A percentile compares a stretch with the other conserved stretches of the same genome.
Evolutionary conservation across 768 basidiomycete genomes (phyloP).

Genomic region (Auricularia cornea): DNA sequence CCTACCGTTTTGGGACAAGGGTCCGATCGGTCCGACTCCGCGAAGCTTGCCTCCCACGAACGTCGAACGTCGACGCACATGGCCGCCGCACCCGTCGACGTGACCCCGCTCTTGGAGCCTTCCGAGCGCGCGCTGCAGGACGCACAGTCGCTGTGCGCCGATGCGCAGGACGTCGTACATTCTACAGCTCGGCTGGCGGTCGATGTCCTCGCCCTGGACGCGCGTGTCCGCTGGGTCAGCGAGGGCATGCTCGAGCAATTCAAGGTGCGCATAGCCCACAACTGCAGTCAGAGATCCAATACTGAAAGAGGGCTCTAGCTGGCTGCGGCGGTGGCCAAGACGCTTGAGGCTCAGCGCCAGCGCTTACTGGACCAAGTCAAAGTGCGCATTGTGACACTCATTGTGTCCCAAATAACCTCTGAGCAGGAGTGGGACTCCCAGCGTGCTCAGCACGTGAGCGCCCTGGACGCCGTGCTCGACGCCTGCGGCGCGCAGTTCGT

Average conservation of each 20-base stretch:
- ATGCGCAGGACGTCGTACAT: constrained; percentile 55
- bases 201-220: constrained; percentile 69
- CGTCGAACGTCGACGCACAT: neutral
- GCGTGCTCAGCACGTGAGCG: constrained; percentile 49
- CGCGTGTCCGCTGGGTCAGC: constrained; percentile 70
- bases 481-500: constrained; percentile 64
- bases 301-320: constrained; percentile 33
- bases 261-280: constrained; percentile 39
- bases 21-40: too few relatives aligned
- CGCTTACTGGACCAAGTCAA: constrained; percentile 52
- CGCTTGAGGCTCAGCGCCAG: constrained; percentile 61
- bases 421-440: constrained; percentile 62
- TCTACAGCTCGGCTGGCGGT: constrained; percentile 57
- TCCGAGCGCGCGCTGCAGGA: constrained; percentile 78
- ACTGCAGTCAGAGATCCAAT: neutral
- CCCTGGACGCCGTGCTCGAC: constrained; percentile 64
- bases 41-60: neutral
- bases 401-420: neutral
- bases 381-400: constrained; percentile 24
- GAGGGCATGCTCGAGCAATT: constrained; percentile 70
- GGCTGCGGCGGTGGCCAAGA: constrained; percentile 64
- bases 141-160: constrained; percentile 66
- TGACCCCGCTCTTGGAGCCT: constrained; percentile 67
- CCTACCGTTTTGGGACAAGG: too few relatives aligned
- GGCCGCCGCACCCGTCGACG: constrained; percentile 25